Evolutionary conservation across 768 basidiomycete genomes (phyloP), one percentile per base, ranked within the genome.

Genomic region (Tulasnella calospora): DNA sequence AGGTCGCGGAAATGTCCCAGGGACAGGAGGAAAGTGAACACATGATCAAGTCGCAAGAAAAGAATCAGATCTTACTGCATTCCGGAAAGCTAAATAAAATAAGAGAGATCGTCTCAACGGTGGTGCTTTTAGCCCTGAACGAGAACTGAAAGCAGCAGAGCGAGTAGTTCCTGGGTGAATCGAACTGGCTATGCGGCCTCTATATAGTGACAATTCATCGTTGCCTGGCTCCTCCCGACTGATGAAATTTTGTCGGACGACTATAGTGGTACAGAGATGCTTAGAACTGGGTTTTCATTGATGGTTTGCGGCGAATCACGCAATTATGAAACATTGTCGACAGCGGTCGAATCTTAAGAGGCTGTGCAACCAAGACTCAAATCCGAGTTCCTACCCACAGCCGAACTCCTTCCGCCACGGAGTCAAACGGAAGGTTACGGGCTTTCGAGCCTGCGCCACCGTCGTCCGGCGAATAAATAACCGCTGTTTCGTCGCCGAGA

Each of bases 321-420:
- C 46, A 46, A 46, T 46, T 12, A 12, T 46, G 46, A 30, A n/a
- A n/a, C 57, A n/a, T 27, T 9, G 57, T 23, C 23, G 27, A 30
- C 23, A 27, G 23, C 7, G 7, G 30, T 57, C 55, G 55, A 13
- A 67, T 17, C 9, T 5, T 35, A 17, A 23, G 23, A 61, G 57
- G 57, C 57, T 61, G 57, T 61, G 57, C 57, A 12, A 30, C 30
- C 15, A 67, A 35, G 30, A 33, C 13, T 17, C 33, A 13, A 19
- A 33, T 35, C 23, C 27, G 30, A 15, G 33, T 67, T 67, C 44
- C 33, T 30, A 57, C 4, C 2, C 30, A n/a, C 55, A 57, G 7
- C 55, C 61, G 61, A 67, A 67, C 61, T 67, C 61, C 61, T 67
- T 67, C 61, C 61, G 61, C 27, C 15, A 35, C 61, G 61, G 61